Conservation (phyloP, 176 grass and related monocot genomes). For the Carex cristatella region DNA sequence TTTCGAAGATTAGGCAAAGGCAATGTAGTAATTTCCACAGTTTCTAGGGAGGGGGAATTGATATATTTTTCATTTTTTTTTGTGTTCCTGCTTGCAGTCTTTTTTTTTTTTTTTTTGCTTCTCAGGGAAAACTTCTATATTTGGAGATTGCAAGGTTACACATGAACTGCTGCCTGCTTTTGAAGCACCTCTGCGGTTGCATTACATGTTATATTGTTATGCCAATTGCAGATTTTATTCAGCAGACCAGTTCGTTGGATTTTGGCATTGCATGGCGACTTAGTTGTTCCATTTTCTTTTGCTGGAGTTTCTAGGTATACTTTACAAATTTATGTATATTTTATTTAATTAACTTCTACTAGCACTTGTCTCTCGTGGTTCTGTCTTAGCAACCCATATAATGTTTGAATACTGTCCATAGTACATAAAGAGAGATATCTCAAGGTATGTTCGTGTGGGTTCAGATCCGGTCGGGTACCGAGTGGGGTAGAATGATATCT, state of each 20-base stretch:
- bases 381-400: not conserved
- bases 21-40: not conserved
- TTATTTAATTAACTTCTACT: not conserved
- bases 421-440: not conserved
- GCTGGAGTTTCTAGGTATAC: constrained; percentile 81
- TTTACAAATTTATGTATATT: not conserved
- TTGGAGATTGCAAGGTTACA: not conserved
- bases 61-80: not conserved
- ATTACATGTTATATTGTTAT: constrained; percentile 14
- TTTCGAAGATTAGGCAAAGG: not conserved
- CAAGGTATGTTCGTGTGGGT: not conserved
- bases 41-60: not conserved
- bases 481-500: no score
- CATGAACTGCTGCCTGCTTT: not conserved
- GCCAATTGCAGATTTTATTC: constrained; percentile 59
- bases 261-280: constrained; percentile 71
- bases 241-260: constrained; percentile 97
- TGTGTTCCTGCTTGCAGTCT: not conserved
- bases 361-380: not conserved
- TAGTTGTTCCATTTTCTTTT: constrained; percentile 78
- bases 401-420: not conserved
- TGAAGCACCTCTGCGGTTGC: constrained; percentile 7
- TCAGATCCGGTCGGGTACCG: no score
- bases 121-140: not conserved
- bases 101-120: not conserved